These are phyloP conservation scores for Fusarium sp. DNA, from an alignment of 2,329 filamentous ascomycete genomes.

Conservation along the genomic window DNA sequence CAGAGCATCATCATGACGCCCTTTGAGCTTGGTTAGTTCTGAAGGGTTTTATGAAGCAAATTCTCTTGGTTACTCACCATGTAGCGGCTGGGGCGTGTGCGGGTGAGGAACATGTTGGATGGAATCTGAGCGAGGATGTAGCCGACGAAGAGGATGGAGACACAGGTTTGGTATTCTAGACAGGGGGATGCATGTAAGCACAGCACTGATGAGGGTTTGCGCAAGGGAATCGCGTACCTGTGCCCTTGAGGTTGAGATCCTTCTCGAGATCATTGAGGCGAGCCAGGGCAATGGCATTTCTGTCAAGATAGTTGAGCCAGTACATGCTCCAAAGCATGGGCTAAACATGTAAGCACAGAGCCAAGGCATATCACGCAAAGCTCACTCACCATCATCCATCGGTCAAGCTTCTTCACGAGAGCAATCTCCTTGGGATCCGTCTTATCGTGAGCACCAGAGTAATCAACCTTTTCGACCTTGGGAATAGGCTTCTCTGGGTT, in stretches of 20 bases:
- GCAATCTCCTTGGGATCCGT: slow-evolving; percentile 44
- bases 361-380: too few relatives aligned
- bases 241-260: slow-evolving; percentile 41
- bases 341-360: slow-evolving; percentile 14
- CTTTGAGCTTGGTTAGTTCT: slow-evolving; percentile 17
- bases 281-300: slow-evolving; percentile 61
- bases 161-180: slow-evolving; percentile 48
- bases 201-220: accelerated
- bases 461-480: slow-evolving; percentile 35
- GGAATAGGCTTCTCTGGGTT: slow-evolving; percentile 33
- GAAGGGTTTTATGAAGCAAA: too few relatives aligned
- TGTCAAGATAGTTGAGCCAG: slow-evolving; percentile 59
- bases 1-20: slow-evolving; percentile 60
- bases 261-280: slow-evolving; percentile 48
- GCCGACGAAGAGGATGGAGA: slow-evolving; percentile 54
- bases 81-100: slow-evolving; percentile 56
- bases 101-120: slow-evolving; percentile 59
- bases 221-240: background rate
- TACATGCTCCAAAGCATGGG: slow-evolving; percentile 55
- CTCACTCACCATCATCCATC: slow-evolving; percentile 41
- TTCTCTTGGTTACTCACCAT: slow-evolving; percentile 39
- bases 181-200: background rate
- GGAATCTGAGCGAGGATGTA: slow-evolving; percentile 58
- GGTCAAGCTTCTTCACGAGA: slow-evolving; percentile 41
- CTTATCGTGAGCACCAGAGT: slow-evolving; percentile 44